phyloP scores from a whole-genome alignment of 169 alveolate species.

The Amoebophrya sp. region DNA sequence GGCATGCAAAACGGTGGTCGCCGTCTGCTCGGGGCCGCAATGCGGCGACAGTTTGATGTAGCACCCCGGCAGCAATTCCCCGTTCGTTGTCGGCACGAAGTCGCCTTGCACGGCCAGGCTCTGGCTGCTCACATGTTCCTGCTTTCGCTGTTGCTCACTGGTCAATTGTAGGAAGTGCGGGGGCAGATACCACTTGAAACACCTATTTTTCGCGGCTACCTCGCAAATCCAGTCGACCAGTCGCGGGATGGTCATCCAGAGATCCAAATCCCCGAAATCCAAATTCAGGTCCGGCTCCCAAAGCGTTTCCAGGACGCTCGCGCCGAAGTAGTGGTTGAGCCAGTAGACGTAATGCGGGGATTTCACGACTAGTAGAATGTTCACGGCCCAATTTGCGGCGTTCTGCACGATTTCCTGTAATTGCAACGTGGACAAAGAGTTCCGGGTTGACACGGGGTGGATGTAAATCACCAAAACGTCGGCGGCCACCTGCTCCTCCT shows the following conservation, averaged over 20 bases:
- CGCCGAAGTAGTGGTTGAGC: not conserved
- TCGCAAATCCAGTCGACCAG: constrained; percentile 19
- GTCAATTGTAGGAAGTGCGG: not conserved
- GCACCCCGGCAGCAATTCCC: not conserved
- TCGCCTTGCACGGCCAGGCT: not conserved
- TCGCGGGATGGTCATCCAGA: constrained; percentile 15
- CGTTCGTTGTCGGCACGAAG: not conserved
- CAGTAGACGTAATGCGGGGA: not conserved
- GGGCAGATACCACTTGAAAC: not conserved
- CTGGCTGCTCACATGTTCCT: not conserved
- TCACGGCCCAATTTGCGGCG: not conserved
- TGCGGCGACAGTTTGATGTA: not conserved
- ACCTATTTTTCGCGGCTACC: not conserved
- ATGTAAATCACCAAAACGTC: not conserved
- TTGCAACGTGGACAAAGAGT: not conserved
- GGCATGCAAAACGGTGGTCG: not conserved
- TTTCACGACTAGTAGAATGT: not conserved
- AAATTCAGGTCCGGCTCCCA: constrained; percentile 9
- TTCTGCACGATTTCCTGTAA: not conserved
- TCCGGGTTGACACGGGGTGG: not conserved
- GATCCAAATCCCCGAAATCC: not conserved
- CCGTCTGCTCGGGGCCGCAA: not conserved
- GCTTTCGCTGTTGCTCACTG: not conserved
- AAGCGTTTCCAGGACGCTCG: not conserved
- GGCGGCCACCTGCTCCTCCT: not conserved